A percentile compares a stretch with the other conserved stretches of the same genome.
Evolutionary conservation across 768 basidiomycete species (phyloP).

Genomic region (Candolleomyces eurysporus): DNA sequence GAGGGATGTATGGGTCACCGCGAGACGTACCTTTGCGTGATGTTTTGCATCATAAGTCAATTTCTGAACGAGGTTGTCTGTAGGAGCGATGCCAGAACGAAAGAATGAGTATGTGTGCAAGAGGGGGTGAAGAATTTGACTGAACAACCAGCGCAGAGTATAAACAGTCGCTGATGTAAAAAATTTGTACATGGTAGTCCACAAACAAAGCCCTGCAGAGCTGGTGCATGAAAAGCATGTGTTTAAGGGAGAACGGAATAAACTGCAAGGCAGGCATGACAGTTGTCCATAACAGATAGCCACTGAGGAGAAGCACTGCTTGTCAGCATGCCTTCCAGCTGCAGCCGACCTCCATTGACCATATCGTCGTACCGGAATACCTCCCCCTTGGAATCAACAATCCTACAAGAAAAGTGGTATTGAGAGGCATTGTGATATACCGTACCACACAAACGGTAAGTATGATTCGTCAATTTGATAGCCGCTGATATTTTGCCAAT

Average conservation of each 20-base stretch:
- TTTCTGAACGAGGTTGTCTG: background rate
- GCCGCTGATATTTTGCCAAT: background rate
- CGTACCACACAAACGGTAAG: background rate
- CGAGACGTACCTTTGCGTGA: too few species aligned
- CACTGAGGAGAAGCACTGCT: too few species aligned
- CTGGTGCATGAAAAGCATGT: background rate
- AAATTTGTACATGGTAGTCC: background rate
- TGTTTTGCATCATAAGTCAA: too few species aligned
- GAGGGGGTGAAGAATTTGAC: too few species aligned
- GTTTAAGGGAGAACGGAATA: background rate
- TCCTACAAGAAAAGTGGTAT: background rate
- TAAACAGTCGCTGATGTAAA: too few species aligned
- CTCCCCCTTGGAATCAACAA: background rate
- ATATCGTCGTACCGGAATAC: background rate
- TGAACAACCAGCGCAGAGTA: too few species aligned
- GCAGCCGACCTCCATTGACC: background rate
- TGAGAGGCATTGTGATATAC: background rate
- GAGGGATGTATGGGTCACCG: too few species aligned
- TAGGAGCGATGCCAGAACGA: background rate
- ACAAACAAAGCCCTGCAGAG: background rate
- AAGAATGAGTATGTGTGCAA: background rate
- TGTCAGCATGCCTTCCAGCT: background rate
- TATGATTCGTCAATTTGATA: background rate
- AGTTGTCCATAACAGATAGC: background rate
- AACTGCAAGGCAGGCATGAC: background rate